Conservation (phyloP, 345 rosid species). For the Heritiera fomes region DNA sequence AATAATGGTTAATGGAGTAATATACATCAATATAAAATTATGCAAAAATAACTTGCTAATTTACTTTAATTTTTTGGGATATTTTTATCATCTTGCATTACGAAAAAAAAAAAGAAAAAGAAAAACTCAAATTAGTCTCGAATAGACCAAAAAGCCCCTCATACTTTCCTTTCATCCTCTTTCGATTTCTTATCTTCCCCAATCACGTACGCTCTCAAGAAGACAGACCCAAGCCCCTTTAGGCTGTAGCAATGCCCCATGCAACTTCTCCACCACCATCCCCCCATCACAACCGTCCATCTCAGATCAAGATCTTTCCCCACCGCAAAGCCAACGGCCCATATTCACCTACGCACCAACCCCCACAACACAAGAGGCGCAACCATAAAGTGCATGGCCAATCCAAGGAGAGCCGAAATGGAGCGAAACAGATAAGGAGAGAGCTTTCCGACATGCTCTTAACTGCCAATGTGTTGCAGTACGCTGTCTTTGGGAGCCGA, state of each 20-base stretch:
- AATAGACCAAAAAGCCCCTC: constrained; percentile 2
- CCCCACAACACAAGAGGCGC: constrained; percentile 24
- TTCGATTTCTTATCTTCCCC: not conserved
- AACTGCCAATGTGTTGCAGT: constrained; percentile 75
- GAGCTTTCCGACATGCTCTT: constrained; percentile 91
- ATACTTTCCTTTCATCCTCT: too few relatives aligned
- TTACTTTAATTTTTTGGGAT: too few relatives aligned
- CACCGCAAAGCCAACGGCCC: constrained; percentile 29
- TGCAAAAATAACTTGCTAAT: too few relatives aligned
- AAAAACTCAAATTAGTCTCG: not conserved
- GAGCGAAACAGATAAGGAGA: constrained; percentile 37
- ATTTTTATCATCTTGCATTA: not conserved
- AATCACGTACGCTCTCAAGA: not conserved
- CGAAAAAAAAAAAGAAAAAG: not conserved
- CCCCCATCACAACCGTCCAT: constrained; percentile 28
- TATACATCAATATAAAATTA: too few relatives aligned
- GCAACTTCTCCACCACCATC: constrained; percentile 29
- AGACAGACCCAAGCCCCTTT: constrained; percentile 1
- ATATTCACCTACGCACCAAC: constrained; percentile 28
- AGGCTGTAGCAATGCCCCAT: constrained; percentile 37
- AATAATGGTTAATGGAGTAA: too few relatives aligned
- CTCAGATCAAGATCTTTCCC: constrained; percentile 27
- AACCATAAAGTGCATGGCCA: constrained; percentile 76
- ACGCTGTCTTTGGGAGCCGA: constrained; percentile 84
- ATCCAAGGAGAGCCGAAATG: constrained; percentile 57